Evolutionary conservation across 2,329 filamentous ascomycete genomes (phyloP), one percentile per base, ranked within the genome.

Genomic region (Emmonsiellopsis sp.): DNA sequence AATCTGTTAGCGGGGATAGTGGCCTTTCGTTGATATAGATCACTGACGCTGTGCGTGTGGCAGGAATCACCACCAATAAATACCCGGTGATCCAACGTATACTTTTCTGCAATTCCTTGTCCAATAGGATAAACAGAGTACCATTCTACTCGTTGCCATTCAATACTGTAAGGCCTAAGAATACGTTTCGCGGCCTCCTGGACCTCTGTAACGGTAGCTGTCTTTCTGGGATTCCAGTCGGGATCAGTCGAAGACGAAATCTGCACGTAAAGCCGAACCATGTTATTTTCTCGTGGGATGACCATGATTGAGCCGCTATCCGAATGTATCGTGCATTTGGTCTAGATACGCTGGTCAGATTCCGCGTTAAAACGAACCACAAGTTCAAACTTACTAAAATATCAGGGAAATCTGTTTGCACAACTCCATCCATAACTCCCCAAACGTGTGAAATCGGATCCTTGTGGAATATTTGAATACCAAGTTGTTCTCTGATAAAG

Each of bases 281-380:
- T 75, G 60, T 76, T 74, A 60, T 75, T 70, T 60, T 88, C 85
- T 37, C 85, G 77, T 1, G 87, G 87, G 54, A 92, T 90, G 4
- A 90, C 84, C 82, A 91, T 87, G 63, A 91, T 84, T n/a, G 86
- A 89, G 2, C 87, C 87, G 55, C 84, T 75, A 50, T 81, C 77
- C 5, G 85, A 88, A 66, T 89, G 87, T 56, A 90, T 87, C 0
- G 85, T 87, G 62, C 84, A 87, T 74, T 74, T 60, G 13, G 54
- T 59, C 58, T 59, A 46, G 16, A 44, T 10, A n/a, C 42, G 16
- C 3, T 1, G 4, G 42, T 44, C 16, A 52, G 5, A 32, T 16
- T 20, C 15, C 7, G 13, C 4, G 30, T 54, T 34, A 46, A 32
- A 30, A 8, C 15, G 26, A 16, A 32, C 15, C 45, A 13, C 3